Evolutionary conservation across 2,329 filamentous ascomycete species (phyloP).

Genomic region (Fusarium illudens): DNA sequence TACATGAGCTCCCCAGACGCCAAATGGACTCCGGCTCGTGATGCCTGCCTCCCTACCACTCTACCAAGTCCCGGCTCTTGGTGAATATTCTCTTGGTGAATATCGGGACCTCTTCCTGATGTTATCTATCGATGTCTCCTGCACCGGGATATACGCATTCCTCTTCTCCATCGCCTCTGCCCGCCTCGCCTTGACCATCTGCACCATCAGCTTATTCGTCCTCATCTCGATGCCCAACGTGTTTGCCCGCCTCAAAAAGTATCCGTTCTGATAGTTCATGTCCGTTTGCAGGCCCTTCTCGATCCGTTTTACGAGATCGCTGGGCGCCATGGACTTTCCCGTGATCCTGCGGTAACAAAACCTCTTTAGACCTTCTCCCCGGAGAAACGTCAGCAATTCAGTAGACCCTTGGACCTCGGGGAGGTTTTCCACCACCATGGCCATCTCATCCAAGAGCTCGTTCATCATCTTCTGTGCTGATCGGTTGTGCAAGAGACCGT

Average conservation of each 20-base stretch:
- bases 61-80: too few relatives aligned
- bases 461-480: constrained; percentile 72
- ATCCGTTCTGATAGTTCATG: constrained; percentile 88
- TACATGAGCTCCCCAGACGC: constrained; percentile 8
- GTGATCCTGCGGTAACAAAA: constrained; percentile 57
- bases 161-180: constrained; percentile 45
- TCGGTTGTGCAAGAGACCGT: constrained; percentile 73
- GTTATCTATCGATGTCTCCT: constrained; percentile 46
- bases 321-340: constrained; percentile 59
- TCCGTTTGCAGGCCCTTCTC: constrained; percentile 72
- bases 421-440: constrained; percentile 73
- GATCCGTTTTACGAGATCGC: constrained; percentile 74
- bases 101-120: constrained; percentile 19
- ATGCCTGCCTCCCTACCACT: not conserved
- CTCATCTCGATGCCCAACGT: constrained; percentile 76
- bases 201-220: constrained; percentile 76
- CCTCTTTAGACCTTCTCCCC: constrained; percentile 66
- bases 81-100: not conserved
- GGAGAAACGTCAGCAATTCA: constrained; percentile 64
- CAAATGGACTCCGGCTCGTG: not conserved
- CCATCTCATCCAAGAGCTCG: constrained; percentile 77
- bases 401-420: constrained; percentile 75
- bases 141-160: constrained; percentile 46
- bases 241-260: constrained; percentile 77
- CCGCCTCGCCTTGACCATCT: constrained; percentile 77